phyloP scores from a whole-genome alignment of 768 basidiomycete genomes.

The Mrakia hoshinonis region DNA sequence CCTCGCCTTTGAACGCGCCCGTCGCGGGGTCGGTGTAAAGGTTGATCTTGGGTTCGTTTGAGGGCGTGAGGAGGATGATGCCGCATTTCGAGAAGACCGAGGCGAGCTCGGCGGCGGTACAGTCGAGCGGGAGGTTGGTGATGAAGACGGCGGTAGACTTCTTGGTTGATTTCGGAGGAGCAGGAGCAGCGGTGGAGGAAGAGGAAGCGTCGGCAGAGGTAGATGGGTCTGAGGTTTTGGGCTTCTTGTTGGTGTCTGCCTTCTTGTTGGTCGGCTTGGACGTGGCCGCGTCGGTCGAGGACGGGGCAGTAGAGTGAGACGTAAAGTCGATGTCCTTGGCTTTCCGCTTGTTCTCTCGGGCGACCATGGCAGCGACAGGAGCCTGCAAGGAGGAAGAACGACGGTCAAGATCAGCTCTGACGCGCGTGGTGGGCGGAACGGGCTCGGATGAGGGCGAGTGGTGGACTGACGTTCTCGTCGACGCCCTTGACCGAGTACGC shows the following conservation, averaged over 20 bases:
- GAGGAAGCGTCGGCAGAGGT: constrained; percentile 33
- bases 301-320: constrained; percentile 41
- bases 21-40: constrained; percentile 74
- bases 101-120: constrained; percentile 65
- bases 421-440: neutral
- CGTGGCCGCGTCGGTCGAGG: constrained; percentile 43
- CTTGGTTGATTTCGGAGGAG: constrained; percentile 54
- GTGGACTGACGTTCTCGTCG: constrained; percentile 72
- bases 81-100: constrained; percentile 86
- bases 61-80: constrained; percentile 81
- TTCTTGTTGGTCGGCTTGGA: constrained; percentile 58
- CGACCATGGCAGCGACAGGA: constrained; percentile 73
- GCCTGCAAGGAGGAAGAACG: constrained; percentile 47
- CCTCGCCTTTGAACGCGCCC: constrained; percentile 85
- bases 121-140: constrained; percentile 66
- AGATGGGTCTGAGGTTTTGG: constrained; percentile 1
- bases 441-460: neutral
- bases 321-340: constrained; percentile 51
- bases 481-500: constrained; percentile 88
- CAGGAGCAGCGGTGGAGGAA: constrained; percentile 31
- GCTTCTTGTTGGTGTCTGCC: constrained; percentile 48
- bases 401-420: neutral
- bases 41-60: constrained; percentile 89
- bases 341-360: constrained; percentile 53
- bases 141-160: constrained; percentile 82